Evolutionary conservation across 129 eudicot species (phyloP).

Genomic region (Tagetes erecta): DNA sequence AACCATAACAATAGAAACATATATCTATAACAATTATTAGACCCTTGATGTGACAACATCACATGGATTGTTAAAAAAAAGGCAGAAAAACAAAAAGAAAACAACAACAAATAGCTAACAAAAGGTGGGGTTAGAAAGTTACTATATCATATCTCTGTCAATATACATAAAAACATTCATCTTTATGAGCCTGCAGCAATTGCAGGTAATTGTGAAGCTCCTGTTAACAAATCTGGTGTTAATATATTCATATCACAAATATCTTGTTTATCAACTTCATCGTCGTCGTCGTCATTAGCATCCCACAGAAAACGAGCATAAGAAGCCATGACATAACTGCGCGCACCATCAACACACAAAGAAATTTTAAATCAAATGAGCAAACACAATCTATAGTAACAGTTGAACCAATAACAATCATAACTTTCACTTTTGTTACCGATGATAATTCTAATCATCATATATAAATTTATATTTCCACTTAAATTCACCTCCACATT

Average conservation of each 20-base stretch:
- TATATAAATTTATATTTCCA: too few relatives aligned
- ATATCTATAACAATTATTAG: neutral
- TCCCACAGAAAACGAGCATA: conserved; percentile 71
- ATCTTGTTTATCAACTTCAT: conserved; percentile 22
- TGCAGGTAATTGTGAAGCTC: conserved; percentile 39
- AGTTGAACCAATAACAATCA: too few relatives aligned
- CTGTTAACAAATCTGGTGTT: conserved; percentile 37
- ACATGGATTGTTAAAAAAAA: conserved; percentile 16
- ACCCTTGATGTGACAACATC: conserved; percentile 26
- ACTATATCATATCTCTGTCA: conserved; percentile 35
- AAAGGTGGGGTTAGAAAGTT: conserved; percentile 44
- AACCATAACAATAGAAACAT: conserved; percentile 10
- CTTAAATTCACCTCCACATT: too few relatives aligned
- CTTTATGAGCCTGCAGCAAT: conserved; percentile 57
- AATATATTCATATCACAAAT: conserved; percentile 17
- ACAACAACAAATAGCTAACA: conserved; percentile 18
- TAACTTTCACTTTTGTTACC: too few relatives aligned
- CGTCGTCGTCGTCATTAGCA: conserved; percentile 39
- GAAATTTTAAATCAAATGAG: neutral
- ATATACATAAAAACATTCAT: conserved; percentile 35
- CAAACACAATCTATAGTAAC: neutral
- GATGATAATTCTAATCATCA: too few relatives aligned
- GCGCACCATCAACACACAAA: conserved; percentile 22
- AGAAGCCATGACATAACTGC: conserved; percentile 53
- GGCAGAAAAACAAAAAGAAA: conserved; percentile 23